Conservation (phyloP, 2,329 filamentous ascomycete genomes). For the Eutypella sp. region DNA sequence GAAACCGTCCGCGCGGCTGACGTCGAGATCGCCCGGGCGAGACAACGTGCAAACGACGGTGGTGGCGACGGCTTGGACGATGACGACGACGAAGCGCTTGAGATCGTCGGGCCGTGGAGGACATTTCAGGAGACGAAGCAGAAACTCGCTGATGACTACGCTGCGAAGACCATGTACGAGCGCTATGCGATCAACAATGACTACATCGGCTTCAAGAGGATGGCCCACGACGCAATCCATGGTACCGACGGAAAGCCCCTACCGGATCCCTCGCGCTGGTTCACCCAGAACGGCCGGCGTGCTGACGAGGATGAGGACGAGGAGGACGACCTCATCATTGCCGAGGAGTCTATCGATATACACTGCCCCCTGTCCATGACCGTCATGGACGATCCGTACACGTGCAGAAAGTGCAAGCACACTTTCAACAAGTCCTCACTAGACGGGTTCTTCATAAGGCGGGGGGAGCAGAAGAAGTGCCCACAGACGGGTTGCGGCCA, state of each 20-base stretch:
- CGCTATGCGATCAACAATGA: slow-evolving; percentile 54
- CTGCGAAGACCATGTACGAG: slow-evolving; percentile 34
- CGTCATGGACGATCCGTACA: slow-evolving; percentile 61
- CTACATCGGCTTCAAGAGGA: slow-evolving; percentile 54
- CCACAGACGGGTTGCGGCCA: slow-evolving; percentile 60
- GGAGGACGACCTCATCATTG: slow-evolving; percentile 65
- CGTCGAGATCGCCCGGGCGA: slow-evolving; percentile 12
- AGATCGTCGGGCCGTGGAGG: slow-evolving; percentile 24
- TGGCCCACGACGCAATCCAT: slow-evolving; percentile 50
- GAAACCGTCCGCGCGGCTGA: slow-evolving; percentile 28
- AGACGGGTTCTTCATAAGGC: slow-evolving; percentile 41
- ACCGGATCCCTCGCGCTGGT: slow-evolving; percentile 51
- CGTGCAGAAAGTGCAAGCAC: slow-evolving; percentile 63
- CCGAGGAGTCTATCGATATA: slow-evolving; percentile 57
- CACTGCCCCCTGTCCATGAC: slow-evolving; percentile 66
- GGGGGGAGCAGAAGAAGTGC: slow-evolving; percentile 44
- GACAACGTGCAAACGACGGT: slow-evolving; percentile 9
- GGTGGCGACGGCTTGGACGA: slow-evolving; percentile 24
- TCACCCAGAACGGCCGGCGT: slow-evolving; percentile 36
- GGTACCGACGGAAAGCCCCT: slow-evolving; percentile 45
- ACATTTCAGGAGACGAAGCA: slow-evolving; percentile 32
- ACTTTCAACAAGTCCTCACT: slow-evolving; percentile 66
- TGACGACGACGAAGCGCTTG: slow-evolving; percentile 20
- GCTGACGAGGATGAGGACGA: slow-evolving; percentile 50
- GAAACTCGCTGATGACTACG: slow-evolving; percentile 38